phyloP scores from a whole-genome alignment of 192 early-diverging fungal genomes.

The Coemansia sp. region DNA sequence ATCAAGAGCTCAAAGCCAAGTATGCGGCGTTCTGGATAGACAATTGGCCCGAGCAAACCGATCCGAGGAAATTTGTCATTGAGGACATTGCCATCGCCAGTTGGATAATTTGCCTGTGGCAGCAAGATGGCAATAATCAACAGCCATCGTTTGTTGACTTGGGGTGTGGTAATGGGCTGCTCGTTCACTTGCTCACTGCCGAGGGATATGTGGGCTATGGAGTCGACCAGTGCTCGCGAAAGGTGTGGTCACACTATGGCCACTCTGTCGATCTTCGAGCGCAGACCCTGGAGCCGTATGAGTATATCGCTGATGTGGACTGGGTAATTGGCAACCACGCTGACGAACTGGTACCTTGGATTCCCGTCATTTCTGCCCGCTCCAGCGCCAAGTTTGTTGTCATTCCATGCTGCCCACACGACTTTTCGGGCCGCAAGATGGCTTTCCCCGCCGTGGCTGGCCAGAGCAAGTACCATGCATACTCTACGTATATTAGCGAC shows the following conservation, averaged over 20 bases:
- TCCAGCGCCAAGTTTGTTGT: conserved; percentile 56
- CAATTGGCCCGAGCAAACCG: conserved; percentile 80
- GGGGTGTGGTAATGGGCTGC: conserved; percentile 83
- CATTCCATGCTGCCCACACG: conserved; percentile 84
- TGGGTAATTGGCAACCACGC: conserved; percentile 91
- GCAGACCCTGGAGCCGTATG: conserved; percentile 56
- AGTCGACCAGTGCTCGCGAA: conserved; percentile 71
- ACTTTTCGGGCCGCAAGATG: conserved; percentile 65
- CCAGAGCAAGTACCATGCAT: conserved; percentile 68
- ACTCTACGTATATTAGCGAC: conserved; percentile 60
- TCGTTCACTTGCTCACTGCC: conserved; percentile 67
- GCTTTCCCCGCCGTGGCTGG: conserved; percentile 35
- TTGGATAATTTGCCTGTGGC: conserved; percentile 77
- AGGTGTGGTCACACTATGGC: conserved; percentile 69
- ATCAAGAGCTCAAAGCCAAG: conserved; percentile 63
- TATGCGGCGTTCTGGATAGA: conserved; percentile 66
- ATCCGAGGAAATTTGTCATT: conserved; percentile 79
- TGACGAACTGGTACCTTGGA: conserved; percentile 84
- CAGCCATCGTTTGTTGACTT: conserved; percentile 71
- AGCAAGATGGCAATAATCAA: conserved; percentile 22
- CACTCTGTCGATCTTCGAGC: conserved; percentile 47
- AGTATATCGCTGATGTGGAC: conserved; percentile 29
- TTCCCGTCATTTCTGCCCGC: conserved; percentile 70
- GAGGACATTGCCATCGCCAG: conserved; percentile 87
- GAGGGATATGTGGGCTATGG: conserved; percentile 75